phyloP scores from a whole-genome alignment of 2,329 filamentous ascomycete species.

The Aspergillus terreus region DNA sequence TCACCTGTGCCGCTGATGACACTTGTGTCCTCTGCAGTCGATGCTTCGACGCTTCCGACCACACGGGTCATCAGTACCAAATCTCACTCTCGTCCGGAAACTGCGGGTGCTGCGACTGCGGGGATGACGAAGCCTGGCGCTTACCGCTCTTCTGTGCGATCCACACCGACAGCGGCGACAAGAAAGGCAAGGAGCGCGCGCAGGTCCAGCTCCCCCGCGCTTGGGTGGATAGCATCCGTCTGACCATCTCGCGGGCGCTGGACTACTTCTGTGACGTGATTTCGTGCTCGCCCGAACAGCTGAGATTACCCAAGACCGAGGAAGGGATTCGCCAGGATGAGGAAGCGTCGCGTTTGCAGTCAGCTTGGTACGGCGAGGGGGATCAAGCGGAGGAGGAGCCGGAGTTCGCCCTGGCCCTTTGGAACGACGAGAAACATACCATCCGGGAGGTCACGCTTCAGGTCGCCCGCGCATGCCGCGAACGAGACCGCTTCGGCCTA shows the following conservation, averaged over 20 bases:
- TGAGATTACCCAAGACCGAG: constrained; percentile 78
- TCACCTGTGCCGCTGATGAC: constrained; percentile 90
- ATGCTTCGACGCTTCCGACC: constrained; percentile 94
- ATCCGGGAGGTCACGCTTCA: constrained; percentile 86
- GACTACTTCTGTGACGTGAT: constrained; percentile 98
- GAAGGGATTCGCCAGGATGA: constrained; percentile 81
- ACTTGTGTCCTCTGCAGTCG: constrained; percentile 92
- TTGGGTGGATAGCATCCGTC: constrained; percentile 70
- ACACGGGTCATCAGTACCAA: constrained; percentile 86
- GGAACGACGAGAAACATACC: constrained; percentile 99
- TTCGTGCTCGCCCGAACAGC: constrained; percentile 93
- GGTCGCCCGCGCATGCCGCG: constrained; percentile 81
- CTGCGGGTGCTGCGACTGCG: constrained; percentile 95
- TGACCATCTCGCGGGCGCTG: constrained; percentile 78
- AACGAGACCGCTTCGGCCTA: constrained; percentile 64
- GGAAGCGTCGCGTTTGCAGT: constrained; percentile 68
- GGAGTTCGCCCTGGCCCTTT: constrained; percentile 82
- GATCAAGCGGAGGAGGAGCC: constrained; percentile 60
- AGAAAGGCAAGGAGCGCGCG: constrained; percentile 51
- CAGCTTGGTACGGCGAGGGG: constrained; percentile 66
- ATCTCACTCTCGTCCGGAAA: constrained; percentile 86
- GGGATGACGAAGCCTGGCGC: constrained; percentile 91
- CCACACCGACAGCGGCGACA: constrained; percentile 62
- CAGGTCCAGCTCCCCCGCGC: constrained; percentile 71
- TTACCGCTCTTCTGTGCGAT: constrained; percentile 82